Conservation (phyloP, 805 yeast genomes). For the Barnettozyma wickerhamii region DNA sequence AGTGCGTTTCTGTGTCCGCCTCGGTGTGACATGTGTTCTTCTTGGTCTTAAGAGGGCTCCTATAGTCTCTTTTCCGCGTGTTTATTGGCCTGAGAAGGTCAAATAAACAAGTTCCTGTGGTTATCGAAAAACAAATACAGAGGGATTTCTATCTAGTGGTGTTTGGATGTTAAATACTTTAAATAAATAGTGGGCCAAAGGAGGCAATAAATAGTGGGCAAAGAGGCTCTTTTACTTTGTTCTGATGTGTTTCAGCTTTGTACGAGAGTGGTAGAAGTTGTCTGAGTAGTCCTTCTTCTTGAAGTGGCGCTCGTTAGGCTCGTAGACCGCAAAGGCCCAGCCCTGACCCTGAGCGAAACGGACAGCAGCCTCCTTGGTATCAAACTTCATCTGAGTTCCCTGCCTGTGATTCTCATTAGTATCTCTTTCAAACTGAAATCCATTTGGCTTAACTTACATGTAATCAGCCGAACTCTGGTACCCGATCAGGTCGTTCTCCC, state of each 20-base stretch:
- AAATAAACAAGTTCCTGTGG: not conserved
- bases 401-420: slow-evolving; percentile 30
- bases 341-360: slow-evolving; percentile 81
- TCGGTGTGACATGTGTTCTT: not conserved
- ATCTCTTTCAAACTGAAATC: too few relatives aligned
- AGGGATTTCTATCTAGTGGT: not conserved
- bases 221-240: slow-evolving; percentile 47
- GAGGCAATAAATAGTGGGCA: slow-evolving; percentile 2
- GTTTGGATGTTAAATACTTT: not conserved
- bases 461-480: slow-evolving; percentile 77
- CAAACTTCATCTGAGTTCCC: slow-evolving; percentile 71
- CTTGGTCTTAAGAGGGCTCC: too few relatives aligned
- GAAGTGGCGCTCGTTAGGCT: slow-evolving; percentile 72
- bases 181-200: slow-evolving; percentile 12
- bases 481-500: slow-evolving; percentile 90
- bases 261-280: slow-evolving; percentile 65
- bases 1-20: slow-evolving; percentile 1
- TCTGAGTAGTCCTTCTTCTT: slow-evolving; percentile 69
- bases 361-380: slow-evolving; percentile 70
- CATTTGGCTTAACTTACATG: slow-evolving; percentile 40
- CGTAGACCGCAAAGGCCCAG: slow-evolving; percentile 79
- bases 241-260: slow-evolving; percentile 74
- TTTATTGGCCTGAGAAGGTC: not conserved
- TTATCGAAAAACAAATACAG: not conserved
- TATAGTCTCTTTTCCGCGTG: not conserved